Percentiles rank a stretch among this genome's conserved stretches.
Evolutionary conservation across 208 protist genomes (phyloP).

Genomic region (Trypanosoma platydactyli): DNA sequence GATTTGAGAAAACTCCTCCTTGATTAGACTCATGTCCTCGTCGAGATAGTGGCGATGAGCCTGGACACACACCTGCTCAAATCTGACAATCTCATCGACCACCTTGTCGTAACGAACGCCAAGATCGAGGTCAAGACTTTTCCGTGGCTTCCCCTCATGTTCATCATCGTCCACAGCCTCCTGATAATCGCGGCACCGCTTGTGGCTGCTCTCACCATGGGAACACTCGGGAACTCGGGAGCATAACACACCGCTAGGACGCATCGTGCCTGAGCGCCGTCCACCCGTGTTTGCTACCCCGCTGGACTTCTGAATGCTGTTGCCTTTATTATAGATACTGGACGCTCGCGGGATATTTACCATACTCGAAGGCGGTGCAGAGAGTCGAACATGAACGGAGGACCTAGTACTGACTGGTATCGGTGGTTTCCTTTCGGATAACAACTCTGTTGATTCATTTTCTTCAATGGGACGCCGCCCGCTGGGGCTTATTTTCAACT

Average conservation of each 20-base stretch:
- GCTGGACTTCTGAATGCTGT: not conserved
- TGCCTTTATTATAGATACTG: slow-evolving; percentile 5
- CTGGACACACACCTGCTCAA: slow-evolving; percentile 25
- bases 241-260: slow-evolving; percentile 13
- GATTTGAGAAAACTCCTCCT: slow-evolving; percentile 33
- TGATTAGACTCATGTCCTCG: slow-evolving; percentile 30
- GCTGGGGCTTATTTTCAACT: slow-evolving; percentile 64
- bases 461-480: slow-evolving; percentile 39
- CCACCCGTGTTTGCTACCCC: not conserved
- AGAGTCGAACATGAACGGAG: slow-evolving; percentile 9
- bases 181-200: slow-evolving; percentile 13
- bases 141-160: slow-evolving; percentile 4
- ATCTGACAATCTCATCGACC: slow-evolving; percentile 29
- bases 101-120: slow-evolving; percentile 26
- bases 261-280: slow-evolving; percentile 19
- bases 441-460: slow-evolving; percentile 21
- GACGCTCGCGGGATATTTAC: slow-evolving; percentile 3
- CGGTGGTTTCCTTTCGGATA: slow-evolving; percentile 18
- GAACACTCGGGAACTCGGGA: not conserved
- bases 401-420: slow-evolving; percentile 6
- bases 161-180: not conserved
- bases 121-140: slow-evolving; percentile 25
- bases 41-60: slow-evolving; percentile 28
- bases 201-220: slow-evolving; percentile 8
- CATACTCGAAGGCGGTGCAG: slow-evolving; percentile 5